phyloP scores from a whole-genome alignment of 257 asterid species.

The Henckelia pumila region DNA sequence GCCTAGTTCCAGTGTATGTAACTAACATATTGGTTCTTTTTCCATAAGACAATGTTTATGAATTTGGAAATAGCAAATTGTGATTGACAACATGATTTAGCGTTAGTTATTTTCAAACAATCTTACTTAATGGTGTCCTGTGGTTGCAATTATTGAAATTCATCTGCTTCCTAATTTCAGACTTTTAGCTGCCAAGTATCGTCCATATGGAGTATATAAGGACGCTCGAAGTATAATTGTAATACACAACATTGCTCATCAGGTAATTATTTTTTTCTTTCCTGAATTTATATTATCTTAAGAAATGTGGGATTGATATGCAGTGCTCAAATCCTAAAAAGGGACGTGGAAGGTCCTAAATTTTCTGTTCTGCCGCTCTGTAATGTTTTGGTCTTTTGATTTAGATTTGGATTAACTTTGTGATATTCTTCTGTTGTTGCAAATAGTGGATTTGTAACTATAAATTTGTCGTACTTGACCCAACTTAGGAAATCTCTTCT shows the following conservation, averaged over 20 bases:
- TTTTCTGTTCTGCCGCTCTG: not conserved
- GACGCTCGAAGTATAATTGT: slow-evolving; percentile 82
- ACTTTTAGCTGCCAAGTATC: slow-evolving; percentile 91
- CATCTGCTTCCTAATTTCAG: slow-evolving; percentile 40
- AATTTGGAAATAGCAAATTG: not conserved
- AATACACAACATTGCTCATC: slow-evolving; percentile 97
- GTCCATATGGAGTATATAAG: slow-evolving; percentile 89
- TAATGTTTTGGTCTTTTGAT: not conserved
- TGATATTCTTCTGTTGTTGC: not conserved
- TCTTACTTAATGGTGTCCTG: no score
- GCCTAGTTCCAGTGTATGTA: slow-evolving; percentile 93
- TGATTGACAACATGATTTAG: not conserved
- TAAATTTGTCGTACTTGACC: not conserved
- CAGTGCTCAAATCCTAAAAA: slow-evolving; percentile 7
- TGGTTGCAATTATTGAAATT: no score
- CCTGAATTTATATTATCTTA: not conserved
- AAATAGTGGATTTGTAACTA: not conserved
- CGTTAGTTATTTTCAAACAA: no score
- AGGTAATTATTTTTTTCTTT: slow-evolving; percentile 43
- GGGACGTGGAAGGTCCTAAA: not conserved
- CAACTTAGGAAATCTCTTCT: slow-evolving; percentile 4
- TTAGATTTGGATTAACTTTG: not conserved
- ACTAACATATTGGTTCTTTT: slow-evolving; percentile 21
- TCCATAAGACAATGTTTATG: slow-evolving; percentile 2
- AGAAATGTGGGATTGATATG: not conserved